A percentile compares a stretch with the other conserved stretches of the same genome.
Conservation (phyloP, 306 rosid species). For the Pyrus betulifolia region DNA sequence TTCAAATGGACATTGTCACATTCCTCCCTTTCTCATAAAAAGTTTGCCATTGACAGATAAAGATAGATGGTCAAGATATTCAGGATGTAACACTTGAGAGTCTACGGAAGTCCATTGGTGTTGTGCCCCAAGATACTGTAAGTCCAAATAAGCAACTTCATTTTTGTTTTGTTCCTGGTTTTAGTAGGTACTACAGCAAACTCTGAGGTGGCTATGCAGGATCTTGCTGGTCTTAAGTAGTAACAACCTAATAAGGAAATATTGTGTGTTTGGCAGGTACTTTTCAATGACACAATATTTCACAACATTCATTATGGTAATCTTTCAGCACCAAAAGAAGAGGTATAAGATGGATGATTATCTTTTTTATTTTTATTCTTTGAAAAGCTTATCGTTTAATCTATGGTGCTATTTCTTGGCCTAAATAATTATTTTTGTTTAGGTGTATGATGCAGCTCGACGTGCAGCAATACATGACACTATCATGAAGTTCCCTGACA, state of each 20-base stretch:
- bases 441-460: constrained; percentile 93
- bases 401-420: constrained; percentile 13
- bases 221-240: constrained; percentile 14
- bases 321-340: constrained; percentile 80
- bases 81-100: constrained; percentile 75
- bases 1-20: not conserved
- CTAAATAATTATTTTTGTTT: constrained; percentile 7
- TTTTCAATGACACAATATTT: constrained; percentile 86
- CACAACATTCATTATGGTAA: constrained; percentile 91
- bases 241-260: constrained; percentile 9
- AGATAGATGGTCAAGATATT: constrained; percentile 78
- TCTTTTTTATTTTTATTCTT: constrained; percentile 11
- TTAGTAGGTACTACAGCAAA: not conserved
- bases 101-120: constrained; percentile 76
- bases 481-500: constrained; percentile 78
- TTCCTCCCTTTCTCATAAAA: not conserved
- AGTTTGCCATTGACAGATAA: constrained; percentile 45
- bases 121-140: constrained; percentile 98
- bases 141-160: constrained; percentile 14
- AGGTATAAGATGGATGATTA: constrained; percentile 43
- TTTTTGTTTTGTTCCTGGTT: not conserved
- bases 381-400: constrained; percentile 11
- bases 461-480: constrained; percentile 90
- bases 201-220: constrained; percentile 3
- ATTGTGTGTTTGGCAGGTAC: constrained; percentile 55